Base-by-base conservation (phyloP, 768 basidiomycete genomes). In the Fistulinella prunicolor region DNA sequence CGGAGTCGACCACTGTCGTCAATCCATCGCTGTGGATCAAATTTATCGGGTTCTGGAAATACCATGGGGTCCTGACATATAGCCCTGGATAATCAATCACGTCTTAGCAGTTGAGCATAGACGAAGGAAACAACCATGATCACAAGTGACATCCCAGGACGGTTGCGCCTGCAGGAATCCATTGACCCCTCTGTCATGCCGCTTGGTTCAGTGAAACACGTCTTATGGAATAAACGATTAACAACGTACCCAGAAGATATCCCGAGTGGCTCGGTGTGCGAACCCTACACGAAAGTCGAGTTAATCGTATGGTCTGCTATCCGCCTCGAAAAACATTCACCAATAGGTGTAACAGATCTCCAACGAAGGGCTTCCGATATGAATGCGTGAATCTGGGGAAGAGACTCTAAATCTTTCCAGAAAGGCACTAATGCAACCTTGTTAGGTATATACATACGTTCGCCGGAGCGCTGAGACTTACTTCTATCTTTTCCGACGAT, bases 241-340 rank as follows among this genome's bases (percentile, higher is more conserved):
- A 20, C 4, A 41, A 42, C 54, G 9, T 51, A 81, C 81, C 78
- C 80, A 86, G 20, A 79, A 57, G 32, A 86, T 74, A 46, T 85
- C 83, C 42, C 75, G 75, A 0, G 80, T 84, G 0, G 82, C 76
- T 10, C 76, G 75, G 53, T 87, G 85, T 1, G 78, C 69, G 46
- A 84, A 79, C 0, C 83, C 62, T 63, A 14, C 6, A 29, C 3
- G 16, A 39, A 32, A 32, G 30, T 4, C 21, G 7, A 9, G 10
- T 17, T 16, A 36, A 8, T 36, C n/a, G 14, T 24, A 3, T 21
- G 9, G 9, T 8, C 5, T 4, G 2, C 3, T 0, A 10, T 28
- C 26, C 9, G 4, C 9, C 24, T 9, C 16, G 2, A 19, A 28
- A 14, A 2, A 14, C 12, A 47, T 42, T 46, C 10, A 59, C 71